These are phyloP conservation scores for Psilocybe tampanensis DNA, from an alignment of 768 basidiomycete species.

Conservation along the genomic window DNA sequence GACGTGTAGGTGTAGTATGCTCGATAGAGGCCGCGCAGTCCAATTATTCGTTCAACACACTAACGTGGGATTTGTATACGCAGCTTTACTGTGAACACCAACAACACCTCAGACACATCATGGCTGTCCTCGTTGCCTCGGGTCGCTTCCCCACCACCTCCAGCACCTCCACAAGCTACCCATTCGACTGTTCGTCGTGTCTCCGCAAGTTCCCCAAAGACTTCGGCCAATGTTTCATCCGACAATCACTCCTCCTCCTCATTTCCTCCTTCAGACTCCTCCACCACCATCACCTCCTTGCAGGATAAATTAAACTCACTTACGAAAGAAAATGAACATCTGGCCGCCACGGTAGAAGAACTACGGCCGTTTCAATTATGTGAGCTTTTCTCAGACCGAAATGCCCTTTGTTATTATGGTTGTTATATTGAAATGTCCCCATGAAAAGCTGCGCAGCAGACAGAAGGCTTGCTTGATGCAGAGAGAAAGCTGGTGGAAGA, in stretches of 20 bases:
- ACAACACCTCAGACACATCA: conserved; percentile 48
- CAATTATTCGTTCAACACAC: neutral
- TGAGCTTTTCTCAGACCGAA: conserved; percentile 14
- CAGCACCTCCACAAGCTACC: conserved; percentile 11
- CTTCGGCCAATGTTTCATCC: conserved; percentile 17
- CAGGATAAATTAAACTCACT: conserved; percentile 21
- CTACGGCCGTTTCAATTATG: conserved; percentile 31
- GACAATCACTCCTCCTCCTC: conserved; percentile 22
- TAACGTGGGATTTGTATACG: conserved; percentile 18
- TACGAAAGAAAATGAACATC: conserved; percentile 24
- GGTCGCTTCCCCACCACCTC: conserved; percentile 37
- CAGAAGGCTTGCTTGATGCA: conserved; percentile 34
- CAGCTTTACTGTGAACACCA: conserved; percentile 47
- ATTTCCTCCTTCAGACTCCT: conserved; percentile 15
- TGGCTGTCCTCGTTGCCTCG: conserved; percentile 68
- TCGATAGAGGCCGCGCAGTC: conserved; percentile 5
- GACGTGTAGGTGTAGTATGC: conserved; percentile 59
- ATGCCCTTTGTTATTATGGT: no score
- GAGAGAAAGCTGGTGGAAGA: conserved; percentile 32
- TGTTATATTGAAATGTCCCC: neutral
- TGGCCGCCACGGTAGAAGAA: conserved; percentile 3
- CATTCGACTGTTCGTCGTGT: conserved; percentile 15
- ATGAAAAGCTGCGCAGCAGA: conserved; percentile 32
- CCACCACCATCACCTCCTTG: conserved; percentile 12
- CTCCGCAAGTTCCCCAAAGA: conserved; percentile 22